phyloP scores from a whole-genome alignment of 1,284 basidiomycete genomes.

The Ganoderma lucidum region DNA sequence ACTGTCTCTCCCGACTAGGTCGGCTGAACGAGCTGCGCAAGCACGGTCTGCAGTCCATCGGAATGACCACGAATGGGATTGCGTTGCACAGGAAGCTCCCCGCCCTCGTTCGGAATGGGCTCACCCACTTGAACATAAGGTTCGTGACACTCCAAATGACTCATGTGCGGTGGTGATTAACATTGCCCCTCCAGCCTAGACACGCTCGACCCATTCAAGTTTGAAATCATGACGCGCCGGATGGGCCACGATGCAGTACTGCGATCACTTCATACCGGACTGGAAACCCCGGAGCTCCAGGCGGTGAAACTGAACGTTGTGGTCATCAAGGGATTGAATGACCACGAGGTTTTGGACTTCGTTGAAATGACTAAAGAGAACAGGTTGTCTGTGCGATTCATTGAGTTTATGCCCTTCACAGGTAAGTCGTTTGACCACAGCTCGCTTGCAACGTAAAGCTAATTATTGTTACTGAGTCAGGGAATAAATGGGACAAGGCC shows the following conservation, averaged over 20 bases:
- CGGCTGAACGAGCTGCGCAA: conserved; percentile 62
- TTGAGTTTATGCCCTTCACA: conserved; percentile 94
- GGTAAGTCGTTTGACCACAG: conserved; percentile 52
- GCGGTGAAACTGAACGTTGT: conserved; percentile 87
- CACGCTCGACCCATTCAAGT: conserved; percentile 88
- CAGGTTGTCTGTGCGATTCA: conserved; percentile 81
- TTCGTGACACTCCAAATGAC: conserved; percentile 37
- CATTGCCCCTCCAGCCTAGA: conserved; percentile 64
- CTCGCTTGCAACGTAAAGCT: conserved; percentile 3
- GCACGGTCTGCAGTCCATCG: conserved; percentile 78
- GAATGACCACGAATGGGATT: conserved; percentile 89
- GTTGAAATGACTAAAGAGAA: conserved; percentile 76
- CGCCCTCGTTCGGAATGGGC: conserved; percentile 70
- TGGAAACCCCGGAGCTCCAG: conserved; percentile 55
- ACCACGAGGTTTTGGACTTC: conserved; percentile 81
- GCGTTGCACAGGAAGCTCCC: conserved; percentile 78
- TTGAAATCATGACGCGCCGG: conserved; percentile 86
- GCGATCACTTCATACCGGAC: conserved; percentile 69
- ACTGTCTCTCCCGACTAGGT: conserved; percentile 46
- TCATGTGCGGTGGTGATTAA: conserved; percentile 18
- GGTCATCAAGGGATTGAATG: conserved; percentile 83
- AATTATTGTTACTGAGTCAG: conserved; percentile 45
- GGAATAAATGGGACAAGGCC: conserved; percentile 85
- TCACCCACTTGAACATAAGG: conserved; percentile 88
- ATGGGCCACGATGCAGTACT: conserved; percentile 80